These are phyloP conservation scores for Claviceps africana DNA, from an alignment of 2,329 filamentous ascomycete species.

Conservation along the genomic window DNA sequence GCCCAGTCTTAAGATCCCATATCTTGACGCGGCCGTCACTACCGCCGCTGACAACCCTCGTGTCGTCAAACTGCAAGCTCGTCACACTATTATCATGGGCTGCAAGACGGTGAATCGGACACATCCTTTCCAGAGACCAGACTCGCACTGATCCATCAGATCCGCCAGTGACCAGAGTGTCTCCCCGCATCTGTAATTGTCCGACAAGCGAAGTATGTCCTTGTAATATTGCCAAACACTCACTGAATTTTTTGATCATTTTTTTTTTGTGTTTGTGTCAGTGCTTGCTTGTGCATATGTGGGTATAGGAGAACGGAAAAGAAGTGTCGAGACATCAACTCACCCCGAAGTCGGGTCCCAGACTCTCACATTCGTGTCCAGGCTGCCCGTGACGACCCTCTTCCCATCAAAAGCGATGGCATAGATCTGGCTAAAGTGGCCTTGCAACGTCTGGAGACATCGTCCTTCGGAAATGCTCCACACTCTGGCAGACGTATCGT, in stretches of 20 bases:
- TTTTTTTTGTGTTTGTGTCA: too few species aligned
- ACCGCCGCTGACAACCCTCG: constrained; percentile 85
- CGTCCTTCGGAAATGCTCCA: constrained; percentile 96
- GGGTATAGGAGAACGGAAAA: not conserved
- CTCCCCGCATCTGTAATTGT: constrained; percentile 87
- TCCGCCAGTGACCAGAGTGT: constrained; percentile 89
- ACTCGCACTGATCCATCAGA: constrained; percentile 93
- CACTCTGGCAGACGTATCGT: constrained; percentile 91
- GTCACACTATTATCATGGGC: constrained; percentile 98
- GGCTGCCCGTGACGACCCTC: constrained; percentile 82
- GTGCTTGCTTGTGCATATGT: not conserved
- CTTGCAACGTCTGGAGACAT: constrained; percentile 77
- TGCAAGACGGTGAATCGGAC: constrained; percentile 82
- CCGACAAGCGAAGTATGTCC: constrained; percentile 95
- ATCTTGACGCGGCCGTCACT: constrained; percentile 97
- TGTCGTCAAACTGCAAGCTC: constrained; percentile 92
- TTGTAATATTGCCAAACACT: constrained; percentile 82
- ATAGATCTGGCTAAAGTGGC: constrained; percentile 98
- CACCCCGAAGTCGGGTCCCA: constrained; percentile 87
- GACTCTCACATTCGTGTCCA: constrained; percentile 92
- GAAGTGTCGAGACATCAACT: constrained; percentile 16
- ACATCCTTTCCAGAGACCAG: constrained; percentile 85
- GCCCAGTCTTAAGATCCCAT: constrained; percentile 88
- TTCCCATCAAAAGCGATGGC: constrained; percentile 94
- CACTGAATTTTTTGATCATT: constrained; percentile 29